phyloP scores from a whole-genome alignment of 345 rosid genomes.

The Citrus sp. region DNA sequence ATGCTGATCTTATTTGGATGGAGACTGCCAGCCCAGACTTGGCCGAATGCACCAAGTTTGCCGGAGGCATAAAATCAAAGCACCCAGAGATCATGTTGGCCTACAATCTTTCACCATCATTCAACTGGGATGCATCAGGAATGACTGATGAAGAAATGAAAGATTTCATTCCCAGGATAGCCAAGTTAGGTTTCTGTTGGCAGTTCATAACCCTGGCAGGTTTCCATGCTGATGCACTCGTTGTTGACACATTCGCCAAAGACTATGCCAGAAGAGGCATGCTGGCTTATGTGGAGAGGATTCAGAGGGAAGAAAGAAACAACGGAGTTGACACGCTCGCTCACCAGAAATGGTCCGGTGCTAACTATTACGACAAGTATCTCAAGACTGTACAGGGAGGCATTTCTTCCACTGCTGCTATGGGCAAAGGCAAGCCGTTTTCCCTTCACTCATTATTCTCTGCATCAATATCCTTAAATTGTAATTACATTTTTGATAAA shows the following conservation, averaged over 20 bases:
- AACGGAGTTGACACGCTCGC: slow-evolving; percentile 91
- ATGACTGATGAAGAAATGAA: slow-evolving; percentile 80
- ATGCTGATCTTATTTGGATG: slow-evolving; percentile 89
- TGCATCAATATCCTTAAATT: neutral
- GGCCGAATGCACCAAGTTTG: slow-evolving; percentile 70
- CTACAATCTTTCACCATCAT: slow-evolving; percentile 90
- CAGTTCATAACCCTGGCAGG: slow-evolving; percentile 95
- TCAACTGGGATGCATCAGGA: slow-evolving; percentile 95
- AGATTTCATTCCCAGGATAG: slow-evolving; percentile 86
- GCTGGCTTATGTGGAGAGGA: slow-evolving; percentile 95
- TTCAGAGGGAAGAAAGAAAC: slow-evolving; percentile 93
- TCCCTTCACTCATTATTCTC: neutral
- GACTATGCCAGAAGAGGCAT: slow-evolving; percentile 86
- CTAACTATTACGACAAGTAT: slow-evolving; percentile 83
- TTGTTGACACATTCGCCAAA: slow-evolving; percentile 72
- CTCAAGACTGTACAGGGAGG: slow-evolving; percentile 95
- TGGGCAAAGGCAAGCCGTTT: slow-evolving; percentile 78
- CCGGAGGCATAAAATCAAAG: slow-evolving; percentile 66
- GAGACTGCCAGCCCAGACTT: slow-evolving; percentile 85
- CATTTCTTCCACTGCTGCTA: slow-evolving; percentile 93
- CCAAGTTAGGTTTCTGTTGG: slow-evolving; percentile 82
- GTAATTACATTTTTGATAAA: neutral
- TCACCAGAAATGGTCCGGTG: slow-evolving; percentile 99
- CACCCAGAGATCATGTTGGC: slow-evolving; percentile 84
- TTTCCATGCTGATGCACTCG: slow-evolving; percentile 92